Evolutionary conservation across 1,284 basidiomycete genomes (phyloP), one percentile per base, ranked within the genome.

Genomic region (Rhodotorula sp.): DNA sequence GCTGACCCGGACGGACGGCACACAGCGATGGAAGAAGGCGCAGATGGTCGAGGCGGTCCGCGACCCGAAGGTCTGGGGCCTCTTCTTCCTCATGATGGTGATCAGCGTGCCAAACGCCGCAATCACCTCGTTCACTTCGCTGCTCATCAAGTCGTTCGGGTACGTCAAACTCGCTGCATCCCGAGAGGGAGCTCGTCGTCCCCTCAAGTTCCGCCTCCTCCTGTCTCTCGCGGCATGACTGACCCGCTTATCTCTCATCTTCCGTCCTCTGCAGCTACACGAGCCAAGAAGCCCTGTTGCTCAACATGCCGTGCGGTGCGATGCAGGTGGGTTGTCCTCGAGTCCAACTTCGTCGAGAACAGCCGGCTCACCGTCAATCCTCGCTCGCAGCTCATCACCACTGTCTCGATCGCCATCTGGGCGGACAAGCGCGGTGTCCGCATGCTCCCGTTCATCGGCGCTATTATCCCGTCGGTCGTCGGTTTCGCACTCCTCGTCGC

Each of bases 11-110:
- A n/a, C n/a, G n/a, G n/a, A n/a, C n/a, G n/a, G n/a, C n/a, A n/a
- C 21, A 19, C 44, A 44, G 44, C 13, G 15, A 17, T 81, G 87
- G 77, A 90, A 90, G 82, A 85, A 82, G 76, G 83, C 85, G 2
- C 88, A 90, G 79, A 82, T 87, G 27, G 77, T 84, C 41, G 88
- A 90, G 78, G 87, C 88, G 0, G 66, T 88, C 6, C 80, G 79
- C 6, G 89, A 90, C 69, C 79, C 80, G 39, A 86, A 85, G 41
- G 87, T 88, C 0, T 89, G 88, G 87, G 77, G 89, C n/a, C 85
- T 90, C 56, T 85, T 87, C 19, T 75, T 88, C 27, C 84, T 86
- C 1, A 87, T 86, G 3, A 68, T 88, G 69, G 50, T 72, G 88
- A 87, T 87, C 65, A 87, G 85, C 73, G 86, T 89, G 37, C 88